These are phyloP conservation scores for Annona squamosa DNA, from an alignment of 164 flowering plant genomes.

Conservation along the genomic window DNA sequence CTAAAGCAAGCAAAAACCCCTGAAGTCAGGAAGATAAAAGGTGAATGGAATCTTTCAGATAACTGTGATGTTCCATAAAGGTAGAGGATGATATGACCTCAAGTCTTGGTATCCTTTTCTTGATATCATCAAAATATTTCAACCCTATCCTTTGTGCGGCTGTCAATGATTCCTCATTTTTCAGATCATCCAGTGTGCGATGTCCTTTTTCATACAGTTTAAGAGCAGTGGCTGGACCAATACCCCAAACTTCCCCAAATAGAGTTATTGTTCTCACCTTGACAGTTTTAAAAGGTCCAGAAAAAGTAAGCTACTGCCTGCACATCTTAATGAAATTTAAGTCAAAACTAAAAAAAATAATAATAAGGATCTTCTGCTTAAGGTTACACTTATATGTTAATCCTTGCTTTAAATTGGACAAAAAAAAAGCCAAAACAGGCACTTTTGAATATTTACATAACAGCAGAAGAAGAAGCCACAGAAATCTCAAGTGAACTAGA, in stretches of 20 bases:
- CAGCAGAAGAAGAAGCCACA: too few relatives aligned
- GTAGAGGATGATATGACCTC: slow-evolving; percentile 40
- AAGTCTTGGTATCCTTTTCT: slow-evolving; percentile 72
- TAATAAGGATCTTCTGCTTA: too few relatives aligned
- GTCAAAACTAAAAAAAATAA: background rate
- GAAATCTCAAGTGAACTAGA: too few relatives aligned
- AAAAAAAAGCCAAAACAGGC: too few relatives aligned
- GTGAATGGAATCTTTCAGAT: background rate
- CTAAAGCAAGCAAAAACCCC: slow-evolving; percentile 23
- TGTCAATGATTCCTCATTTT: slow-evolving; percentile 67
- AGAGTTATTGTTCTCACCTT: slow-evolving; percentile 66
- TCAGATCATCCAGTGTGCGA: slow-evolving; percentile 73
- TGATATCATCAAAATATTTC: slow-evolving; percentile 85
- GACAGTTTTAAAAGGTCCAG: background rate
- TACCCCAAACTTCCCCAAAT: slow-evolving; percentile 97
- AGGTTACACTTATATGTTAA: too few relatives aligned
- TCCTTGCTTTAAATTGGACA: too few relatives aligned
- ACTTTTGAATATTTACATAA: too few relatives aligned
- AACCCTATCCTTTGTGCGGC: slow-evolving; percentile 71
- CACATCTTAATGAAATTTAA: background rate
- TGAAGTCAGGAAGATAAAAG: background rate
- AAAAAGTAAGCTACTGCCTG: background rate
- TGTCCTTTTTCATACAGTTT: slow-evolving; percentile 87
- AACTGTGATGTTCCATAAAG: background rate
- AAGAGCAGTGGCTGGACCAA: slow-evolving; percentile 94